phyloP scores from a whole-genome alignment of 176 grass and related monocot species.

The Musa itinerans region DNA sequence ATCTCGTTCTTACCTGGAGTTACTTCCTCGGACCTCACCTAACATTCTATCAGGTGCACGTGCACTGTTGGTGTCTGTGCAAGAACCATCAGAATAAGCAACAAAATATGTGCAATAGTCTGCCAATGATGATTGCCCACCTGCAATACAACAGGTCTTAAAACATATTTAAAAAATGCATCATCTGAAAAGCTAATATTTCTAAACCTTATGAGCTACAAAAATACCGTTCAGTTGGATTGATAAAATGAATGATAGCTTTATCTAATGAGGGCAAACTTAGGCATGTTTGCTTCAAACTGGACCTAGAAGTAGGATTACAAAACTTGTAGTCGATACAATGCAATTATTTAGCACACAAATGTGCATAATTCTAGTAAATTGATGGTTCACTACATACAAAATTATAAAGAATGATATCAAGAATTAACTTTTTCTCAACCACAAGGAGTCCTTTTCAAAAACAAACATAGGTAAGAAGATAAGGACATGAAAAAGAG shows the following conservation, averaged over 20 bases:
- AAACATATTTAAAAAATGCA: neutral
- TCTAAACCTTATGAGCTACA: no score
- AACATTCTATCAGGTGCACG: slow-evolving; percentile 93
- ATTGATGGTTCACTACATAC: neutral
- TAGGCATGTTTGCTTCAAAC: neutral
- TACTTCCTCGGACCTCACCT: slow-evolving; percentile 89
- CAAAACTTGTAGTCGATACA: no score
- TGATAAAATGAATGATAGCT: no score
- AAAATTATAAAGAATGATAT: neutral
- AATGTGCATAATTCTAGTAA: neutral
- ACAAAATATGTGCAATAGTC: slow-evolving; percentile 99
- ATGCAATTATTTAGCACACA: no score
- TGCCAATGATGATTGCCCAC: slow-evolving; percentile 97
- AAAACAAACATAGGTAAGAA: neutral
- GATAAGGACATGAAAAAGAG: neutral
- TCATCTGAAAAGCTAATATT: neutral
- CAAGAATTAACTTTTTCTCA: neutral
- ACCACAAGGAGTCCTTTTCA: no score
- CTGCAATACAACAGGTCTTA: slow-evolving; percentile 24
- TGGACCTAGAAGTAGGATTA: neutral
- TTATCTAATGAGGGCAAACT: neutral
- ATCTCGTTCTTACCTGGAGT: slow-evolving; percentile 52
- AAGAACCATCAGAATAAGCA: slow-evolving; percentile 99
- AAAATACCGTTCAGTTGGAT: no score
- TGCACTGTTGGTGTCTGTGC: slow-evolving; percentile 92